Evolutionary conservation across 345 rosid species (phyloP), one percentile per base, ranked within the genome.

Genomic region (Iberis pinnata): DNA sequence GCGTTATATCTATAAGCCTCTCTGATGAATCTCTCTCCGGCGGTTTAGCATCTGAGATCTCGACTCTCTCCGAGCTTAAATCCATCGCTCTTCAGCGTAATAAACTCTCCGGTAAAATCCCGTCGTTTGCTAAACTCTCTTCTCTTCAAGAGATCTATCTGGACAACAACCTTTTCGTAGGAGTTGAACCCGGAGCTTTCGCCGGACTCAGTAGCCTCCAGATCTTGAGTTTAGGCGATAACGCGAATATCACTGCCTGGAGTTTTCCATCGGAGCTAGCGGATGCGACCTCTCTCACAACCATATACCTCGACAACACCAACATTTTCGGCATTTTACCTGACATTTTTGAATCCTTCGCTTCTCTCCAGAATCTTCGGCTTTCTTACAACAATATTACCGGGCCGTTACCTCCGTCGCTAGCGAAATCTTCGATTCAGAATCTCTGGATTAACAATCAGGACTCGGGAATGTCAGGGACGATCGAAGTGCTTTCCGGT

Each of bases 381-480:
- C 53, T 90, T 10, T 76, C 89, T 17, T 84, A 82, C 60, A 90
- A 90, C 67, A 79, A 82, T 46, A 68, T 90, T 44, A 84, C 77
- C 6, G 96, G 98, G 0, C 0, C 70, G 0, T 67, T 87, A 10
- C 98, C 98, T 0, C 49, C 68, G 0, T 80, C 96, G 12, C 59
- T 90, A 2, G 80, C 60, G 0, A 50, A 37, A 14, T 78, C 92
- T 1, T 22, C 18, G 50, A 65, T 90, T 63, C 78, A 64, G 68
- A 60, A 53, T 58, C 51, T 90, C 12, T 84, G 89, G 89, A 40
- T 86, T 39, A 89, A 89, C 58, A 68, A 86, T 55, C 96, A 90
- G 58, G 4, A 11, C 0, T 1, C 9, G 1, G 96, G 96, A 8
- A 59, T 92, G 14, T 49, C 78, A 0, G 98, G 96, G 8, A 69